Conservation (phyloP, 371 early-diverging fungal genomes). For the Mortierella sp. region DNA sequence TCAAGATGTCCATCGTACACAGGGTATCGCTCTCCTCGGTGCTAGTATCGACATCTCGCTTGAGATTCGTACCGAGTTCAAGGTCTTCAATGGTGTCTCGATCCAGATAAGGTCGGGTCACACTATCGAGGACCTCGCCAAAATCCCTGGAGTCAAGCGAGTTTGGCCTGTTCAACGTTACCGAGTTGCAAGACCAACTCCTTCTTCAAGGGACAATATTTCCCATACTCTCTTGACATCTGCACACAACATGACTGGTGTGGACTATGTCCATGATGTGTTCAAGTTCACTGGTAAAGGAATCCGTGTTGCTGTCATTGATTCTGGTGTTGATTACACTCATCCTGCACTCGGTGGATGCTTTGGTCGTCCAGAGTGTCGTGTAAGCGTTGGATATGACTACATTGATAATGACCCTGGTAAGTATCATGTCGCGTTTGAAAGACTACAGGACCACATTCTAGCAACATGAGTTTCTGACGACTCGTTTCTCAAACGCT, state of each 20-base stretch:
- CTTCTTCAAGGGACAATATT: no score
- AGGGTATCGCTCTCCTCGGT: slow-evolving; percentile 16
- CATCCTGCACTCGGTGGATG: slow-evolving; percentile 65
- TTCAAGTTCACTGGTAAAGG: slow-evolving; percentile 67
- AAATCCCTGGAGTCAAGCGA: slow-evolving; percentile 50
- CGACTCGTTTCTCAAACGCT: no score
- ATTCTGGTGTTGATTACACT: slow-evolving; percentile 64
- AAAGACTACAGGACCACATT: no score
- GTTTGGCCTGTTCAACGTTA: slow-evolving; percentile 50
- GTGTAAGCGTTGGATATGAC: slow-evolving; percentile 59
- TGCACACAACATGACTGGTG: slow-evolving; percentile 69
- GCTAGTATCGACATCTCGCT: slow-evolving; percentile 36
- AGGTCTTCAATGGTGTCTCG: slow-evolving; percentile 48
- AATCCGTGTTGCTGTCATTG: slow-evolving; percentile 65
- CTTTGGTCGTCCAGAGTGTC: slow-evolving; percentile 59
- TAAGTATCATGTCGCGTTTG: no score
- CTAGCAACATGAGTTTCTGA: no score
- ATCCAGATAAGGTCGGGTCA: slow-evolving; percentile 42
- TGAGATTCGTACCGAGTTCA: slow-evolving; percentile 44
- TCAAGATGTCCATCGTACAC: not conserved
- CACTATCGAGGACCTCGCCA: slow-evolving; percentile 23
- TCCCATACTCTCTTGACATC: slow-evolving; percentile 6
- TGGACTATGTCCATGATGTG: slow-evolving; percentile 58
- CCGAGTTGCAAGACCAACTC: no score
- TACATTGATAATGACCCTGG: slow-evolving; percentile 52